Base-by-base conservation (phyloP, 345 rosid species). In the Rhizophora apiculata region DNA sequence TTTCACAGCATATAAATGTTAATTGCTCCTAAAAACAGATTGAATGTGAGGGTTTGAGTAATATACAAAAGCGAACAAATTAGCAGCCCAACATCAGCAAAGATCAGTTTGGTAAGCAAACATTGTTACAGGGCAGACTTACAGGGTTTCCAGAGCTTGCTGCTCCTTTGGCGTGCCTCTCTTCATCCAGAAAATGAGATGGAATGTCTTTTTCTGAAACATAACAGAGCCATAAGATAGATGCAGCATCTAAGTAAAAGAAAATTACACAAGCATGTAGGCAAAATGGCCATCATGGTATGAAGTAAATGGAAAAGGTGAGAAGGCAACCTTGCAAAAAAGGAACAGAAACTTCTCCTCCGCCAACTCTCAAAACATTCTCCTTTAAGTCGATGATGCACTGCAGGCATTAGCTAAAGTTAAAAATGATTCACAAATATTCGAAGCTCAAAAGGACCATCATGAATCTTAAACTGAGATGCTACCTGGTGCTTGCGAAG, bases 401-500 rank as follows among this genome's bases (percentile, higher is more conserved):
- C 97, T 95, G 87, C 62, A 75, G 37, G 65, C 58, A 72, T 24
- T 24, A 61, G 54, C n/a, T 29, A 36, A 27, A 15, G 36, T 74
- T 74, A 67, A 54, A 67, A 67, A 10, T 69, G 62, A 68, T 48
- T 52, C 62, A 72, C 26, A 58, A 39, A 39, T 10, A 43, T 63
- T 18, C 5, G 49, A 59, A 58, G 46, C 70, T 58, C 59, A 13
- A 74, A 39, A 21, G 21, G 49, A 55, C 54, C 19, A 4, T 67
- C 0, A 0, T 43, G 18, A 13, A 43, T 43, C 18, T 43, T 43
- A 43, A 43, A 43, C 49, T 3, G 1, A 43, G 19, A 75, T 56
- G 65, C 20, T 82, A 95, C 99, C 93, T 95, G 99, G 84, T 95
- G 99, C 90, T 95, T 95, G 64, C 98, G 94, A 22, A 95, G 98